These are phyloP conservation scores for Pestalotiopsis sp. DNA, from an alignment of 2,329 filamentous ascomycete genomes.

Conservation along the genomic window DNA sequence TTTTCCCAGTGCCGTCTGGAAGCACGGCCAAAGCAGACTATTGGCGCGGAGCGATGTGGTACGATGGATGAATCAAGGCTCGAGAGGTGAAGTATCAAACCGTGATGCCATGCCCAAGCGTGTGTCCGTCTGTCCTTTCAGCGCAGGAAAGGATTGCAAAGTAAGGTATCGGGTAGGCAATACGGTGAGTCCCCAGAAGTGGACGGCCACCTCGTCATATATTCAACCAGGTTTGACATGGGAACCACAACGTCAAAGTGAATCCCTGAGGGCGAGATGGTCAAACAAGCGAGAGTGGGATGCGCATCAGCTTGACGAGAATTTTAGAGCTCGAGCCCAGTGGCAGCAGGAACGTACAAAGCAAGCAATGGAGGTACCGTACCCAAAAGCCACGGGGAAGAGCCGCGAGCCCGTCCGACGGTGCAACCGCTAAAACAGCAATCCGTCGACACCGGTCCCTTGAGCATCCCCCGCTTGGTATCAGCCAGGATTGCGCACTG, in stretches of 20 bases:
- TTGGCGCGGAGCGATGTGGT: neutral
- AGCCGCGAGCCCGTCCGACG: slow-evolving; percentile 4
- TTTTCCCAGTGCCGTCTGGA: neutral
- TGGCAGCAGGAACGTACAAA: neutral
- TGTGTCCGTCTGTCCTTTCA: neutral
- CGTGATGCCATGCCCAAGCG: neutral
- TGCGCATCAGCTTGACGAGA: neutral
- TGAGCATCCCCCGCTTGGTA: neutral
- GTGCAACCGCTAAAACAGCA: slow-evolving; percentile 1
- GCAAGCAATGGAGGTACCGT: no score
- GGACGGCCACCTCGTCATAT: neutral
- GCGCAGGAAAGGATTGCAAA: neutral
- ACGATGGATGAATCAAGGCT: neutral
- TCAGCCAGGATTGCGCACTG: neutral
- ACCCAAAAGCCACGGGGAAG: neutral
- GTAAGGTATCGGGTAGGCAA: neutral
- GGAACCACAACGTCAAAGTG: neutral
- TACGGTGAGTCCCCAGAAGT: neutral
- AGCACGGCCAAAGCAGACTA: neutral
- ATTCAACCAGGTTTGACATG: neutral
- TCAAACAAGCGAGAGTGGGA: neutral
- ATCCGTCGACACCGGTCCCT: neutral
- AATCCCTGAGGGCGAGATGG: neutral
- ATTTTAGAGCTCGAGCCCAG: neutral
- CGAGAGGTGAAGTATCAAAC: neutral